Evolutionary conservation across 2,329 filamentous ascomycete genomes (phyloP), one percentile per base, ranked within the genome.

Genomic region (Penicillium sp.): DNA sequence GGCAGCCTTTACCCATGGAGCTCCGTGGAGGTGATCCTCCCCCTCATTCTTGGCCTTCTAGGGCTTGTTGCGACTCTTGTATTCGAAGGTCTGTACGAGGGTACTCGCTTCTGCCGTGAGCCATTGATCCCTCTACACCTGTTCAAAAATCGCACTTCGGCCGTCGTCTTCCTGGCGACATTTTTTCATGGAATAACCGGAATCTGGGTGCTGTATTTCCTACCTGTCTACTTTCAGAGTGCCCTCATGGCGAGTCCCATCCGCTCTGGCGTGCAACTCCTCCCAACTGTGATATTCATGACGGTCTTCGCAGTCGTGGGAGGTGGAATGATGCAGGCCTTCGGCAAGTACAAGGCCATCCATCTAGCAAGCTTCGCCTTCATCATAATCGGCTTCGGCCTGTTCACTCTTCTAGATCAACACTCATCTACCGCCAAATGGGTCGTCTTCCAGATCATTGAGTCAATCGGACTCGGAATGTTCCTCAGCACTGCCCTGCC

Each of bases 11-110:
- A 66, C 69, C 67, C 81, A 0, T 90, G 87, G 87, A 71, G 75
- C 23, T 85, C 81, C 3, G 87, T 83, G 79, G 79, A 80, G 5
- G 85, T 84, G 0, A 75, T 90, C 3, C 77, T 86, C 2, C 86
- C 86, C 0, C 74, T 90, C n/a, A 68, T 85, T 2, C 31, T 88
- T 9, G 86, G 86, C 3, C 65, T 77, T 0, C 69, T 75, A 2
- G 81, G 84, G 1, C 48, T 66, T 0, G 17, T 49, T 9, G 59
- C 11, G 35, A 5, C 35, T 41, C 35, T 6, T 6, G 15, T 41
- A 11, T 41, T 41, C 13, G 35, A 41, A 17, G 8, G 35, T 41
- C 35, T 41, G 15, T 15, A 5, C 35, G 35, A 41, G 11, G 35
- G 35, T 41, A 13, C 35, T 3, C 35, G 35, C 35, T 41, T 41